Percentiles rank a stretch among this genome's conserved stretches.
These are phyloP conservation scores for Wallacemonas sp. DNA, from an alignment of 208 protist genomes.

Conservation along the genomic window DNA sequence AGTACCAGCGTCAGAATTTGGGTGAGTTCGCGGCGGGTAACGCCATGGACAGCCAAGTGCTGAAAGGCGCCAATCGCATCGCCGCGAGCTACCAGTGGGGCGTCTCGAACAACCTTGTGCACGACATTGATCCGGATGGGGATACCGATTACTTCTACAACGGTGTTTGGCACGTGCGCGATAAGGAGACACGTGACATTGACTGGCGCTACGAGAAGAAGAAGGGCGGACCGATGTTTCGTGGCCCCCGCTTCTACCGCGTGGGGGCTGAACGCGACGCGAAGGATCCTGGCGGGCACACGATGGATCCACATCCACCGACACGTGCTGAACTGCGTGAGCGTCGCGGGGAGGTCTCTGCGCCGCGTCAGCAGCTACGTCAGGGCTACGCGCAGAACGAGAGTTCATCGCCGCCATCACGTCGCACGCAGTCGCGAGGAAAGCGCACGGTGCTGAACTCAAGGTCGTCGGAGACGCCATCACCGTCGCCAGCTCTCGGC, in stretches of 20 bases:
- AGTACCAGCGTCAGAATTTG: conserved; percentile 58
- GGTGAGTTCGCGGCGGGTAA: conserved; percentile 74
- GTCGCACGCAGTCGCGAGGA: no score
- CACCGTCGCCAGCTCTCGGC: no score
- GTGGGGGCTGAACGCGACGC: conserved; percentile 67
- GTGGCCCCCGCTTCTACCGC: conserved; percentile 73
- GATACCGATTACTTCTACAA: conserved; percentile 72
- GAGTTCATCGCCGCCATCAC: no score
- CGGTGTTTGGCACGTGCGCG: conserved; percentile 67
- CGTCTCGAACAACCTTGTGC: conserved; percentile 41
- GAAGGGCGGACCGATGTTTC: conserved; percentile 64
- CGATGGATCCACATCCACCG: conserved; percentile 56
- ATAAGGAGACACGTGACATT: conserved; percentile 80
- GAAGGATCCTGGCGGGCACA: conserved; percentile 35
- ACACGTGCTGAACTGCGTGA: neutral
- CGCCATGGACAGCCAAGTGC: conserved; percentile 67
- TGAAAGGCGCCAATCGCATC: conserved; percentile 40
- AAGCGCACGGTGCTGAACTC: no score
- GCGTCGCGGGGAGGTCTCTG: conserved; percentile 14
- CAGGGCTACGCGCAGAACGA: no score
- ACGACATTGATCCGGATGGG: conserved; percentile 79
- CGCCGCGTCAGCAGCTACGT: neutral
- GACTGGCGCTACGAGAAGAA: conserved; percentile 88
- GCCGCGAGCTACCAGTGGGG: conserved; percentile 63
- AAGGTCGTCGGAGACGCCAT: no score